phyloP scores from a whole-genome alignment of 2,329 filamentous ascomycete species.

The Ophiostoma populinum region DNA sequence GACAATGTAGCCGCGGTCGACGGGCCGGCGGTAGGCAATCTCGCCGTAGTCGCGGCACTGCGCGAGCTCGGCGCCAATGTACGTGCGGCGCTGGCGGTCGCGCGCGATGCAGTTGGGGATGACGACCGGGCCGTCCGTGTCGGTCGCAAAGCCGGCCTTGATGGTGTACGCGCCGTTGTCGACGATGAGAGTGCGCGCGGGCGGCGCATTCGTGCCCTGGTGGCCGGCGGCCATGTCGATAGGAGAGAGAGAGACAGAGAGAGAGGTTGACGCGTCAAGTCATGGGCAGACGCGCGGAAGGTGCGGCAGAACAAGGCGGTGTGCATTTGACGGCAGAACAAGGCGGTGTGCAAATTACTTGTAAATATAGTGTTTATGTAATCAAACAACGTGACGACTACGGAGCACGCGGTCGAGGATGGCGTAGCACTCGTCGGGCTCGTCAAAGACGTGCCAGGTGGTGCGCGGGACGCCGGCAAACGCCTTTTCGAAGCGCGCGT shows the following conservation, averaged over 20 bases:
- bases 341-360: too few relatives aligned
- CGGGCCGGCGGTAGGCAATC: slow-evolving; percentile 67
- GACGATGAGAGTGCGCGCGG: slow-evolving; percentile 62
- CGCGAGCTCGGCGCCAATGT: slow-evolving; percentile 60
- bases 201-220: slow-evolving; percentile 32
- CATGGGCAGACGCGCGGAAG: too few relatives aligned
- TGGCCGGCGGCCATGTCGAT: slow-evolving; percentile 29
- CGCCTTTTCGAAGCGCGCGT: slow-evolving; percentile 62
- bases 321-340: too few relatives aligned
- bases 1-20: slow-evolving; percentile 88
- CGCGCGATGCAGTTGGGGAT: slow-evolving; percentile 84
- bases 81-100: slow-evolving; percentile 60
- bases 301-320: too few relatives aligned
- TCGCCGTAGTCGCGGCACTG: slow-evolving; percentile 80
- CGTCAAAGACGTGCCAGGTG: slow-evolving; percentile 69
- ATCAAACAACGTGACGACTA: too few relatives aligned
- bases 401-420: slow-evolving; percentile 4
- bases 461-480: slow-evolving; percentile 56
- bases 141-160: slow-evolving; percentile 63
- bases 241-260: too few relatives aligned
- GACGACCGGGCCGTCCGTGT: slow-evolving; percentile 36
- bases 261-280: too few relatives aligned
- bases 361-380: too few relatives aligned
- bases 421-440: slow-evolving; percentile 46
- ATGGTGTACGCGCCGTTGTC: slow-evolving; percentile 88